Evolutionary conservation across 257 asterid species (phyloP), one percentile per base, ranked within the genome.

Genomic region (Nicotiana benthamiana): DNA sequence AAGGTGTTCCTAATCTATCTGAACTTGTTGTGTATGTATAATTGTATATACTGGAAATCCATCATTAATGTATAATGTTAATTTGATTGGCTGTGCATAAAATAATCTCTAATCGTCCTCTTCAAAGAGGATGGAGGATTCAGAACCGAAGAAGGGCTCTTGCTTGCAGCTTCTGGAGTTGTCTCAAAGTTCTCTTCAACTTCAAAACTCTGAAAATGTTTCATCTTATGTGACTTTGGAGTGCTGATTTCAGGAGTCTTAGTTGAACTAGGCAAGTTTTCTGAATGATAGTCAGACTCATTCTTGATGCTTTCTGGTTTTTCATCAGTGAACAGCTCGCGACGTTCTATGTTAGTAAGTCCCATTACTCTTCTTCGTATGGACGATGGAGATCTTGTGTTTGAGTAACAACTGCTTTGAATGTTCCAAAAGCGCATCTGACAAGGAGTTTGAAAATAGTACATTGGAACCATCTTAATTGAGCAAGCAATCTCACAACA

Each of bases 131-230:
- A 91, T 82, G 97, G 97, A 61, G 93, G 94, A 75, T 89, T 91
- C 63, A 93, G 87, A 80, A 95, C 97, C 43, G 99, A 95, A 28
- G 90, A 88, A 81, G 99, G 99, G 91, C 99, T 93, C 74, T 36
- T 70, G n/a, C 26, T 78, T 81, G 87, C 87, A 75, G 89, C 83
- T 84, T 90, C 93, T 27, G 93, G 96, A 54, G 90, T 86, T 80
- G 81, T 84, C 60, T 86, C 88, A 22, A 86, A 26, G 67, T 61
- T 26, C 64, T 88, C 89, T 72, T 83, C 80, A 15, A 57, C 88
- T 75, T 83, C 91, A 70, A 85, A 82, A 78, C 79, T 79, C 9
- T 87, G 79, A 15, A 84, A 84, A 75, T 79, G 17, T 82, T 79
- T 86, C 70, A 76, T 87, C 90, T 83, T 89, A 24, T 86, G 92